These are phyloP conservation scores for Beauveria australis DNA, from an alignment of 2,329 filamentous ascomycete genomes.

Conservation along the genomic window DNA sequence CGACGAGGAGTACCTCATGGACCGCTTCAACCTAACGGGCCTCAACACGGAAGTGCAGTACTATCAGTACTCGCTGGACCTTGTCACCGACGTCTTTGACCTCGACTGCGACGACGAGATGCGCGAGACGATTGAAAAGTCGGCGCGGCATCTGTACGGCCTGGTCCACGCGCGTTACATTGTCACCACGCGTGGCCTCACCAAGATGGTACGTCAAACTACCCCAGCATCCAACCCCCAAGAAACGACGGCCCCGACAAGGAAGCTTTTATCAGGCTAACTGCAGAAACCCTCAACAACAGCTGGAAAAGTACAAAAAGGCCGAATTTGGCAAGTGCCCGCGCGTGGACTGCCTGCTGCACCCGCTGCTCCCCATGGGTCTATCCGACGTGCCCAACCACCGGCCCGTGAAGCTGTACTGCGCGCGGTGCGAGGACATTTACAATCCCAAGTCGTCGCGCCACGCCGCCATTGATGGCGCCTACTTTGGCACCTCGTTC, in stretches of 20 bases:
- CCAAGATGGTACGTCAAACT: conserved; percentile 75
- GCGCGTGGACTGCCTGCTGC: conserved; percentile 86
- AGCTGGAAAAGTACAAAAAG: conserved; percentile 99
- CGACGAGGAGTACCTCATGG: conserved; percentile 96
- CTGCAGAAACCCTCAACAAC: conserved; percentile 5
- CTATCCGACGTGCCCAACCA: conserved; percentile 80
- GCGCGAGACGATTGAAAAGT: conserved; percentile 96
- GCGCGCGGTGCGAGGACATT: conserved; percentile 91
- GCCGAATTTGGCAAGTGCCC: conserved; percentile 97
- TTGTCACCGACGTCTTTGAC: conserved; percentile 97
- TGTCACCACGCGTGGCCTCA: conserved; percentile 84
- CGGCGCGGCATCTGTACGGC: conserved; percentile 88
- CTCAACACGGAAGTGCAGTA: conserved; percentile 97
- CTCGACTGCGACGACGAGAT: conserved; percentile 98
- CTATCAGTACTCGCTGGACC: conserved; percentile 96
- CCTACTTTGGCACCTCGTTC: conserved; percentile 96
- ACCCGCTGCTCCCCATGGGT: conserved; percentile 90
- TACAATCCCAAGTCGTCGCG: conserved; percentile 98
- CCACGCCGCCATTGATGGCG: conserved; percentile 90
- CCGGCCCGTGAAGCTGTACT: conserved; percentile 95
- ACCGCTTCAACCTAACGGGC: conserved; percentile 95
- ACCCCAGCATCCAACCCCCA: neutral
- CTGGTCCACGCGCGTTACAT: conserved; percentile 95
- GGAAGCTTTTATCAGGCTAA: neutral
- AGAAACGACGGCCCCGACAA: too few species aligned